These are phyloP conservation scores for Serpula lacrymans DNA, from an alignment of 768 basidiomycete genomes.

Conservation along the genomic window DNA sequence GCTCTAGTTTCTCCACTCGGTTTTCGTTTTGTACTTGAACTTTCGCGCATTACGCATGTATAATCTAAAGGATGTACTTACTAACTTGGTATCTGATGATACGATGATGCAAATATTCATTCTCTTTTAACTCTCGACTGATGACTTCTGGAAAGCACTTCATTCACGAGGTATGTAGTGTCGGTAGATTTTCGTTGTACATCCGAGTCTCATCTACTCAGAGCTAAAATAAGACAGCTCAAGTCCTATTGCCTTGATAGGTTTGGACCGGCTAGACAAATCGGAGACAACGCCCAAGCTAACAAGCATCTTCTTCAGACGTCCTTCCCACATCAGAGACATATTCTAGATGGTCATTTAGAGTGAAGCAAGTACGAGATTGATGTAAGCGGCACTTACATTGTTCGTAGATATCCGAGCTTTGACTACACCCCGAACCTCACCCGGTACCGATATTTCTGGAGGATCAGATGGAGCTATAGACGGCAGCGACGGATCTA, in stretches of 20 bases:
- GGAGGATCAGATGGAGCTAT: slow-evolving; percentile 1
- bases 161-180: not conserved
- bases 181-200: slow-evolving; percentile 8
- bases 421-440: slow-evolving; percentile 82
- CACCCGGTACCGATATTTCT: slow-evolving; percentile 13
- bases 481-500: not conserved
- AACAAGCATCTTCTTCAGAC: slow-evolving; percentile 84
- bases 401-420: slow-evolving; percentile 86
- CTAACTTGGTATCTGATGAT: too few relatives aligned
- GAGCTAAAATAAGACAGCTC: slow-evolving; percentile 93
- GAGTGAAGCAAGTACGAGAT: not conserved
- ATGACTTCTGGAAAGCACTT: too few relatives aligned
- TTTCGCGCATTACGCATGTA: too few relatives aligned
- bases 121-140: too few relatives aligned
- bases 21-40: too few relatives aligned
- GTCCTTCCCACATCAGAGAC: slow-evolving; percentile 91
- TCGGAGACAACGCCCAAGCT: slow-evolving; percentile 92
- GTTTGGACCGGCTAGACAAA: slow-evolving; percentile 77
- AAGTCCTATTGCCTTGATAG: slow-evolving; percentile 86
- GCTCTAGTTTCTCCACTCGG: too few relatives aligned
- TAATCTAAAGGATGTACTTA: too few relatives aligned
- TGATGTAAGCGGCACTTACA: slow-evolving; percentile 40
- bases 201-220: slow-evolving; percentile 20
- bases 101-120: too few relatives aligned
- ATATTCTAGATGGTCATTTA: slow-evolving; percentile 55